phyloP scores from a whole-genome alignment of 306 rosid genomes.

The Sindora glabra region DNA sequence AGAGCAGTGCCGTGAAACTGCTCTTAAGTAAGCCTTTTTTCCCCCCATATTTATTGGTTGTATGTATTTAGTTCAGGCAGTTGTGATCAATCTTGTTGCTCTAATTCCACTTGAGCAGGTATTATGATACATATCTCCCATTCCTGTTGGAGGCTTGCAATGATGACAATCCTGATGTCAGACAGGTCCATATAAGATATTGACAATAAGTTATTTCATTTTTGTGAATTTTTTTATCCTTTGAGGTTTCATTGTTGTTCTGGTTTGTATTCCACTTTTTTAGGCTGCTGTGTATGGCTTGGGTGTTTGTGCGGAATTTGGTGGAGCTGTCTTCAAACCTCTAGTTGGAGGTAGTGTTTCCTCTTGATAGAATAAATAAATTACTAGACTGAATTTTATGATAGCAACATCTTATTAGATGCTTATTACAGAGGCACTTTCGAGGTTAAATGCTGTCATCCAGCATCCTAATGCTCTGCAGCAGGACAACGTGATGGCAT shows the following conservation, averaged over 20 bases:
- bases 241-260: background rate
- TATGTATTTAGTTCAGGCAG: too few relatives aligned
- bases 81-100: background rate
- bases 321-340: slow-evolving; percentile 80
- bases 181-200: slow-evolving; percentile 62
- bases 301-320: slow-evolving; percentile 96
- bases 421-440: slow-evolving; percentile 79
- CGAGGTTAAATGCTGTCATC: slow-evolving; percentile 79
- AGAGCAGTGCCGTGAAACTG: slow-evolving; percentile 97
- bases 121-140: slow-evolving; percentile 89
- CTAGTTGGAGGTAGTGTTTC: slow-evolving; percentile 68
- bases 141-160: slow-evolving; percentile 96
- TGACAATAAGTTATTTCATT: background rate
- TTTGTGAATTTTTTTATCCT: slow-evolving; percentile 1
- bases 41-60: background rate
- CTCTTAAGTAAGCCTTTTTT: slow-evolving; percentile 52
- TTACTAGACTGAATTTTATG: background rate
- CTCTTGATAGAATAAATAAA: background rate
- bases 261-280: background rate
- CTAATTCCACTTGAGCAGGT: slow-evolving; percentile 43
- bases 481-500: slow-evolving; percentile 81
- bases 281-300: slow-evolving; percentile 99
- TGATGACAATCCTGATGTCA: slow-evolving; percentile 88
- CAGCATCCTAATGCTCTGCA: slow-evolving; percentile 83
- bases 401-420: slow-evolving; percentile 11